Percentiles rank a stretch among this genome's conserved stretches.
These are phyloP conservation scores for Fusarium metavorans DNA, from an alignment of 2,329 filamentous ascomycete species.

Conservation along the genomic window DNA sequence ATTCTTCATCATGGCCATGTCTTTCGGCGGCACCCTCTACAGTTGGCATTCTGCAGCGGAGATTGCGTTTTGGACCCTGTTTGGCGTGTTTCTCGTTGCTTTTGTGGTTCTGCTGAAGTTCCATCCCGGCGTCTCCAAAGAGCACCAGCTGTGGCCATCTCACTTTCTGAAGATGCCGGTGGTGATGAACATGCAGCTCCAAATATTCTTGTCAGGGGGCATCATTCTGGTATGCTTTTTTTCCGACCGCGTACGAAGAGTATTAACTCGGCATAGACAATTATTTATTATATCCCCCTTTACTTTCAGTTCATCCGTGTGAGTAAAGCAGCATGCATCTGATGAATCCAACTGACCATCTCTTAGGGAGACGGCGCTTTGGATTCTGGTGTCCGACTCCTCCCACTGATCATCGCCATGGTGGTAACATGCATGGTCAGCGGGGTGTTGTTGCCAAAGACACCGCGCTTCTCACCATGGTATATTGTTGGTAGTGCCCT, in stretches of 20 bases:
- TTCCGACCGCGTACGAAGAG: no score
- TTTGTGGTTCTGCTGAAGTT: conserved; percentile 56
- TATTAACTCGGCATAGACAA: neutral
- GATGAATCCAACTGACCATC: neutral
- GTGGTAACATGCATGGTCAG: conserved; percentile 51
- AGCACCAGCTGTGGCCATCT: conserved; percentile 54
- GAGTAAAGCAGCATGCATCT: neutral
- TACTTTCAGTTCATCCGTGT: conserved; percentile 61
- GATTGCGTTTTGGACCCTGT: conserved; percentile 59
- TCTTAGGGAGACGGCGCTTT: conserved; percentile 51
- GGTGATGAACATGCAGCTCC: conserved; percentile 12
- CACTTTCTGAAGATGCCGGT: conserved; percentile 29
- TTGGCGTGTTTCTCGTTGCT: conserved; percentile 53
- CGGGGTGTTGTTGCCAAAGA: conserved; percentile 50
- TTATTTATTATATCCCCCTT: conserved; percentile 61
- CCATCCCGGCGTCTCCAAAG: conserved; percentile 52
- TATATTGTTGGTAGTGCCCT: conserved; percentile 52
- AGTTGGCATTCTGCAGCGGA: conserved; percentile 56
- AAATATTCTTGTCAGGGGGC: conserved; percentile 49
- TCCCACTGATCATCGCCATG: conserved; percentile 55
- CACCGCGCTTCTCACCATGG: conserved; percentile 55
- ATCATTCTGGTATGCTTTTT: conserved; percentile 6
- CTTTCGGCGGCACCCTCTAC: conserved; percentile 60
- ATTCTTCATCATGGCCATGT: conserved; percentile 60
- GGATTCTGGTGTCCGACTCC: conserved; percentile 53